Conservation (phyloP, 1,139 yeast genomes). For the Candida frijolesensis region DNA sequence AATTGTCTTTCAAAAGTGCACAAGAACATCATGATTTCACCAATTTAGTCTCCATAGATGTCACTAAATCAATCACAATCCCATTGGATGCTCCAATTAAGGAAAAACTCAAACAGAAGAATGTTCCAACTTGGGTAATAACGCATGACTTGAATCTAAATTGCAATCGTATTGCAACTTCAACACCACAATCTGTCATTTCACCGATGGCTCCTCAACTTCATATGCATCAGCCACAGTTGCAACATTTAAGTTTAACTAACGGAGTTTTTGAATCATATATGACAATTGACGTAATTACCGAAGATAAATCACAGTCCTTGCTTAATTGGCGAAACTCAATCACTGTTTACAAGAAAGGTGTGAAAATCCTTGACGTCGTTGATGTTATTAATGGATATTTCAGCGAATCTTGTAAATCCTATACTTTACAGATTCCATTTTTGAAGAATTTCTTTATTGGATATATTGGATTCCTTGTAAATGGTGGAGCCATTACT, state of each 20-base stretch:
- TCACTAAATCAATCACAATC: slow-evolving; percentile 3
- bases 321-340: slow-evolving; percentile 40
- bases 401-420: slow-evolving; percentile 17
- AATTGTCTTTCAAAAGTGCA: slow-evolving; percentile 15
- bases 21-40: slow-evolving; percentile 5
- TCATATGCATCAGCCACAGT: not conserved
- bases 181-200: slow-evolving; percentile 19
- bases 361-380: slow-evolving; percentile 24
- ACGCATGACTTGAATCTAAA: slow-evolving; percentile 17
- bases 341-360: slow-evolving; percentile 29
- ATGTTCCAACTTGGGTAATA: slow-evolving; percentile 16
- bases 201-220: slow-evolving; percentile 10
- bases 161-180: slow-evolving; percentile 12
- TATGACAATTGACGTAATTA: slow-evolving; percentile 27
- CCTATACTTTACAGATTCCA: slow-evolving; percentile 38
- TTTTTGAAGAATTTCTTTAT: slow-evolving; percentile 43
- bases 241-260: slow-evolving; percentile 22
- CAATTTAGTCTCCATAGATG: slow-evolving; percentile 2
- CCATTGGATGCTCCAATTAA: slow-evolving; percentile 2
- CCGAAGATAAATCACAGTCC: slow-evolving; percentile 11
- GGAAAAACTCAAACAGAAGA: slow-evolving; percentile 4
- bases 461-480: slow-evolving; percentile 39
- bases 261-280: slow-evolving; percentile 33
- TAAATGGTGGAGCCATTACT: slow-evolving; percentile 32
- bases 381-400: slow-evolving; percentile 42